Base-by-base conservation (phyloP, 192 early-diverging fungal species). In the Entrophospora sp. region DNA sequence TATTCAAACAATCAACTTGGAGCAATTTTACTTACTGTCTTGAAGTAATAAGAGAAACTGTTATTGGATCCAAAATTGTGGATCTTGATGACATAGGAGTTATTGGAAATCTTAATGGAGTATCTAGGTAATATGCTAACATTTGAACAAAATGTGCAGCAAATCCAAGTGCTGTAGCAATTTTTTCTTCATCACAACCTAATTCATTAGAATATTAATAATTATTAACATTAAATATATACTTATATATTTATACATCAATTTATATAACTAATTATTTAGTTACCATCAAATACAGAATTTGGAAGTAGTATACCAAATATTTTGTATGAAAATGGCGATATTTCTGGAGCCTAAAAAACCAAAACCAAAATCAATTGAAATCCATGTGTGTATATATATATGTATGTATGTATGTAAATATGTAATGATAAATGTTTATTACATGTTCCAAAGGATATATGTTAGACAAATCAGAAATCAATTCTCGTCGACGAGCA, bases 91-190 rank as follows among this genome's bases (percentile, higher is more conserved):
- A 86, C 86, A 86, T 91, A 3, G 83, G 77, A 18, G 69, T 80
- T 8, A 91, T 81, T 5, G 87, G 88, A 69, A 91, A 92, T 66
- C 88, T 66, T 9, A 92, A 58, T 0, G 85, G 83, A 20, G 90
- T 66, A 2, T 73, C 77, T 14, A 92, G 71, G 46, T 89, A 90
- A 63, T 75, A 81, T 0, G 91, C 86, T 9, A 92, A 36, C 77
- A 89, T 79, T 36, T 64, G 71, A 3, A 89, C 77, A 4, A 89
- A 67, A 67, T 92, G 91, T 34, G 76, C 70, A 0, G 83, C 75
- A 65, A 77, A 87, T 12, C 91, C 91, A 0, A 92, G 60, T 0
- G 85, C 88, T 9, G 85, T 86, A 0, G 89, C 77, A n/a, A 88
- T 75, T 2, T 53, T 10, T 4, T 91, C 89, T 16, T 89, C 76